Evolutionary conservation across 257 asterid genomes (phyloP).

Genomic region (Cordia subcordata): DNA sequence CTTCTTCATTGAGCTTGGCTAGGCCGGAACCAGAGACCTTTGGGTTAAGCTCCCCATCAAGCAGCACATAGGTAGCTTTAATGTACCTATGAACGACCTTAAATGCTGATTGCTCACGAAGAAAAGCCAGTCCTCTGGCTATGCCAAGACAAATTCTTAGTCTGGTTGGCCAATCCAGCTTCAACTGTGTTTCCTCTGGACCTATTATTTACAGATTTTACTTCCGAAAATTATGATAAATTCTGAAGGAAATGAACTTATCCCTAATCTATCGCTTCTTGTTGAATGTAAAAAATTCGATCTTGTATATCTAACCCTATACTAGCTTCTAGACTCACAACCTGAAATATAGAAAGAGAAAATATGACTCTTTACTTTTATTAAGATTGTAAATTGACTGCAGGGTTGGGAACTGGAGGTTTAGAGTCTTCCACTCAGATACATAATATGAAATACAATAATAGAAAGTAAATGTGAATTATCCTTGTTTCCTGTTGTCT

Average conservation of each 20-base stretch:
- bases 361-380: too few relatives aligned
- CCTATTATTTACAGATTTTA: slow-evolving; percentile 26
- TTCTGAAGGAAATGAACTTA: neutral
- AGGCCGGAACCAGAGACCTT: slow-evolving; percentile 72
- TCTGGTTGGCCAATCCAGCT: slow-evolving; percentile 45
- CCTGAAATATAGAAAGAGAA: too few relatives aligned
- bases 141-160: slow-evolving; percentile 47
- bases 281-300: too few relatives aligned
- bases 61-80: slow-evolving; percentile 51
- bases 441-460: too few relatives aligned
- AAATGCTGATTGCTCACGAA: slow-evolving; percentile 59
- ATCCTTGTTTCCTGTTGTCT: too few relatives aligned
- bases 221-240: neutral
- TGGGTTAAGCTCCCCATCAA: slow-evolving; percentile 58
- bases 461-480: too few relatives aligned
- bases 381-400: too few relatives aligned
- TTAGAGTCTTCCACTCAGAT: too few relatives aligned
- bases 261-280: too few relatives aligned
- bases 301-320: too few relatives aligned
- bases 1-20: slow-evolving; percentile 65
- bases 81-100: slow-evolving; percentile 67
- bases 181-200: slow-evolving; percentile 35
- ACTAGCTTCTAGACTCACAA: too few relatives aligned
- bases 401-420: too few relatives aligned
- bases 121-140: slow-evolving; percentile 52